Evolutionary conservation across 2,329 filamentous ascomycete genomes (phyloP).

Genomic region (Juglanconis sp.): DNA sequence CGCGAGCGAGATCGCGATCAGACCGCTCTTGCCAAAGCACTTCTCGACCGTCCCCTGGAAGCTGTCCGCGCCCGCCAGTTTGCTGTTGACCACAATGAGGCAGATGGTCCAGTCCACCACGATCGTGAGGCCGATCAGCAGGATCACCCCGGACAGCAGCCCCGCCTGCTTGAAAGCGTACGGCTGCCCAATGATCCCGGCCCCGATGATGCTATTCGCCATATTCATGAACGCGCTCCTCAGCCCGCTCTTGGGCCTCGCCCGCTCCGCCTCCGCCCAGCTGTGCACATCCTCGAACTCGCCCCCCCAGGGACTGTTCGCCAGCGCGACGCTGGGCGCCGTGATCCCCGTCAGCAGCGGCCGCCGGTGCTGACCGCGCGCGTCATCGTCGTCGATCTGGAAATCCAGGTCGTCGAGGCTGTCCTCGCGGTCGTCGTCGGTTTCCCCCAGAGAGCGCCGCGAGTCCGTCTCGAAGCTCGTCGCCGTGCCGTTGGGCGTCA

Average conservation of each 20-base stretch:
- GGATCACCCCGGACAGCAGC: slow-evolving; percentile 71
- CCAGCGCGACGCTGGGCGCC: slow-evolving; percentile 72
- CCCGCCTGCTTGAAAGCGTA: slow-evolving; percentile 96
- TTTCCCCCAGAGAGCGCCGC: slow-evolving; percentile 1
- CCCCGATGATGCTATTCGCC: slow-evolving; percentile 95
- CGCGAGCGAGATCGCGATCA: slow-evolving; percentile 83
- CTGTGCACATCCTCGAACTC: slow-evolving; percentile 40
- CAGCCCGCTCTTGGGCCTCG: slow-evolving; percentile 78
- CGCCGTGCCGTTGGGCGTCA: slow-evolving; percentile 16
- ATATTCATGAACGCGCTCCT: slow-evolving; percentile 97
- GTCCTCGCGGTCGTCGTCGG: slow-evolving; percentile 19
- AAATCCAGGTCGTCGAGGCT: slow-evolving; percentile 29
- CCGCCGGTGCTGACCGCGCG: slow-evolving; percentile 52
- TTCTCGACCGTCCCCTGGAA: slow-evolving; percentile 96
- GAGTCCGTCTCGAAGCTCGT: slow-evolving; percentile 14
- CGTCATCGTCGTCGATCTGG: slow-evolving; percentile 25
- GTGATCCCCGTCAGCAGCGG: slow-evolving; percentile 81
- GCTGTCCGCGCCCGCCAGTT: slow-evolving; percentile 87
- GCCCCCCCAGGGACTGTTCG: slow-evolving; percentile 46
- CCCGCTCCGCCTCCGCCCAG: slow-evolving; percentile 52
- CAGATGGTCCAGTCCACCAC: slow-evolving; percentile 97
- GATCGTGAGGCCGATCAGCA: slow-evolving; percentile 76
- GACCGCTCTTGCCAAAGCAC: slow-evolving; percentile 84
- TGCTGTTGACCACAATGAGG: slow-evolving; percentile 95
- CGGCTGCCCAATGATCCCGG: slow-evolving; percentile 77